These are phyloP conservation scores for Salix dunnii DNA, from an alignment of 345 rosid species.

Conservation along the genomic window DNA sequence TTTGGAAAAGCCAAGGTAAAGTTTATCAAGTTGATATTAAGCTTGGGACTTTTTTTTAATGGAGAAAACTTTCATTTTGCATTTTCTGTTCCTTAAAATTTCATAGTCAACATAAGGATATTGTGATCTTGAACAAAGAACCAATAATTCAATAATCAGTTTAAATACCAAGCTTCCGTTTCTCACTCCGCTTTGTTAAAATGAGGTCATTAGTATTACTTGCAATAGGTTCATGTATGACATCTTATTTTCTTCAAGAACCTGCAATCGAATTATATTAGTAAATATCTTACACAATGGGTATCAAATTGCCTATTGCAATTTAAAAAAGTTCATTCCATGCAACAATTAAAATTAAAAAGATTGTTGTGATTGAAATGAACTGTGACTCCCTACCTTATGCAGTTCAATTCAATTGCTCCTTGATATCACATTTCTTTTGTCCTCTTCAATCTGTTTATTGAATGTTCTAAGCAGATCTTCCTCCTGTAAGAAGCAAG, in stretches of 20 bases:
- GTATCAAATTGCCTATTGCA: neutral
- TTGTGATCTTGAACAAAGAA: neutral
- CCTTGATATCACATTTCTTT: constrained; percentile 71
- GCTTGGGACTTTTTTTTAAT: neutral
- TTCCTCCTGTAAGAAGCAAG: constrained; percentile 63
- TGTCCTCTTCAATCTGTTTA: constrained; percentile 90
- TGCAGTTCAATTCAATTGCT: constrained; percentile 80
- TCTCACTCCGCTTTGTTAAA: constrained; percentile 79
- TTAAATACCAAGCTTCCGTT: constrained; percentile 5
- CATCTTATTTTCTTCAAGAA: constrained; percentile 84
- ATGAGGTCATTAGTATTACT: constrained; percentile 76
- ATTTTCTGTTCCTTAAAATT: neutral
- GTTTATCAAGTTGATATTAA: neutral
- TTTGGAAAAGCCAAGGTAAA: no score
- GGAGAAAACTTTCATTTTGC: neutral
- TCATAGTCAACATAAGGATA: neutral
- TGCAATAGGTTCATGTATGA: constrained; percentile 69
- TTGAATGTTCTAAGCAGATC: constrained; percentile 61
- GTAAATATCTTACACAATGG: neutral
- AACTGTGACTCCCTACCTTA: no score
- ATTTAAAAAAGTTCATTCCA: neutral
- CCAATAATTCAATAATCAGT: neutral
- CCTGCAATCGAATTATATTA: constrained; percentile 43
- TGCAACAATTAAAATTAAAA: no score
- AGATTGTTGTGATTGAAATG: no score